Base-by-base conservation (phyloP, 1,284 basidiomycete species). In the Melampsora larici-populina region DNA sequence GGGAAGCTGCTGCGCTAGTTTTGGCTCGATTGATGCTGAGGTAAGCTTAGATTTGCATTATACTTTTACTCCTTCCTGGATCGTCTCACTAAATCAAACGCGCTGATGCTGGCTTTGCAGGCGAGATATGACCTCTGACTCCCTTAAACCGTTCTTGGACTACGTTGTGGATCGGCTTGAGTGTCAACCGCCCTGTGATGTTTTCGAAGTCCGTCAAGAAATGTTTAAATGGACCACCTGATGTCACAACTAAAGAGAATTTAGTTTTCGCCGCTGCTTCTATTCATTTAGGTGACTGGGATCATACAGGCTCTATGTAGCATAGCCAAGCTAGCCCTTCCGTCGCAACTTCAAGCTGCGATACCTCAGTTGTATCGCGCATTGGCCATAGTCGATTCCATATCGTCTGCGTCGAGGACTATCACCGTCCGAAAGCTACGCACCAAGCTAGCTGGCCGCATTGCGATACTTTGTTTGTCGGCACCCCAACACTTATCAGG, bases 11-110 rank as follows among this genome's bases (percentile, higher is more conserved):
- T 76, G 89, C 88, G 8, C 83, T 89, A 43, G 83, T 94, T 60
- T 86, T 96, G 11, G 89, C 92, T 4, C 87, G 89, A 58, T 85
- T 93, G 15, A 94, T 92, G 80, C 89, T 88, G 84, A 90, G 92
- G 92, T 92, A 82, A 49, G 85, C 64, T 33, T 40, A 33, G 40
- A 40, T 66, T 51, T 76, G 24, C 11, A 13, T 71, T 71, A 31
- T 31, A 46, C 9, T 15, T 31, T 49, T 24, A 65, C n/a, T 33
- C 31, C 43, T 43, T n/a, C n/a, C n/a, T 17, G 43, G 31, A 33
- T 17, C 31, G 13, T 18, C n/a, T 36, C 40, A 65, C 6, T 21
- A 13, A 21, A 62, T 29, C 21, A 21, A 62, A 26, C 26, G 13
- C 31, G 21, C 11, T 70, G 26, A 51, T 55, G 29, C 43, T 33